Percentiles rank a stretch among this genome's conserved stretches.
phyloP scores from a whole-genome alignment of 208 protist genomes.

The Acanthamoeba sp. region DNA sequence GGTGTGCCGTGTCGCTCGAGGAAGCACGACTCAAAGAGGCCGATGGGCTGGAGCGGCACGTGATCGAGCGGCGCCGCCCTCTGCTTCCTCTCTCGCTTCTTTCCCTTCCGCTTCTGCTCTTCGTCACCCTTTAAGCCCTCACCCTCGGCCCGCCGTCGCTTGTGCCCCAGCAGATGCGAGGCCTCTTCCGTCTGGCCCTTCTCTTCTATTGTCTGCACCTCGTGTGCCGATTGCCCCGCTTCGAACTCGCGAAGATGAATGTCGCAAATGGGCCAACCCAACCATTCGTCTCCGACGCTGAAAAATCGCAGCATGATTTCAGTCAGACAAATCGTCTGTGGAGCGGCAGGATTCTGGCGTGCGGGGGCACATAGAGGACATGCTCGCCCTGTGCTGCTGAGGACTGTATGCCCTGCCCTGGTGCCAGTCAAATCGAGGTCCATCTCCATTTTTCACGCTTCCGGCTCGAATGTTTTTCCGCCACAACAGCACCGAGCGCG shows the following conservation, averaged over 20 bases:
- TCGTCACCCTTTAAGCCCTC: background rate
- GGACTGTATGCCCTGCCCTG: background rate
- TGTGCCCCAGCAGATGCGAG: background rate
- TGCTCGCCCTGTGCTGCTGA: background rate
- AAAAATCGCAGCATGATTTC: background rate
- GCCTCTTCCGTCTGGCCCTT: background rate
- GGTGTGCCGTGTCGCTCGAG: constrained; percentile 80
- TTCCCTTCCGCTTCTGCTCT: background rate
- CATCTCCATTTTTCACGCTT: background rate
- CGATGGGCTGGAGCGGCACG: constrained; percentile 74
- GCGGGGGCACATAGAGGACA: constrained; percentile 1
- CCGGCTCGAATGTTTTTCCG: too few species aligned
- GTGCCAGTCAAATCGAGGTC: background rate
- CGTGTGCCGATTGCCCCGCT: background rate
- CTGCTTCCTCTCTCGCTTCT: background rate
- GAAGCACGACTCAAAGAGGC: constrained; percentile 80
- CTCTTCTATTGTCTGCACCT: background rate
- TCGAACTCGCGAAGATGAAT: constrained; percentile 1
- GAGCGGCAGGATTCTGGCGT: background rate
- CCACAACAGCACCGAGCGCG: too few species aligned
- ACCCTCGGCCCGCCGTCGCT: background rate
- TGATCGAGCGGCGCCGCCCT: background rate
- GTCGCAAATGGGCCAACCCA: constrained; percentile 11
- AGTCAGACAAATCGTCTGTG: background rate
- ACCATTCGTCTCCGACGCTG: background rate